A percentile compares a stretch with the other conserved stretches of the same genome.
Evolutionary conservation across 140 eudicot genomes (phyloP).

Genomic region (Flaveria floridana): DNA sequence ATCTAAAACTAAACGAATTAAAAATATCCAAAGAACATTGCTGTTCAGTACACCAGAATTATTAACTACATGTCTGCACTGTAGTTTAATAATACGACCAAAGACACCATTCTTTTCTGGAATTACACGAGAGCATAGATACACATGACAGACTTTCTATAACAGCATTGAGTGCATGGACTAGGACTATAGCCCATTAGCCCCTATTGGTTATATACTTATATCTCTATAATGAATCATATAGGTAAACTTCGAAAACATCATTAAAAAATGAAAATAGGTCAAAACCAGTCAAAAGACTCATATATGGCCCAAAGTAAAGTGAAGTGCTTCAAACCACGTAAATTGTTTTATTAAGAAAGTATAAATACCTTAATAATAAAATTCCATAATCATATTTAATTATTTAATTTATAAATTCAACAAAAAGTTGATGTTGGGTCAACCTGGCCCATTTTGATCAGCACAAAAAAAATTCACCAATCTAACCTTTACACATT

Average conservation of each 20-base stretch:
- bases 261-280: not conserved
- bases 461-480: not conserved
- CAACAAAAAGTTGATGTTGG: not conserved
- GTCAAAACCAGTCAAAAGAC: not conserved
- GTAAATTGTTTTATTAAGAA: not conserved
- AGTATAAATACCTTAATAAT: not conserved
- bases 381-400: not conserved
- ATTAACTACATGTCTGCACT: not conserved
- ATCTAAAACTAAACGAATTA: not conserved
- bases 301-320: not conserved
- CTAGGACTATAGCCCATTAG: not conserved
- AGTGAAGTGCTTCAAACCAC: not conserved
- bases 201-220: not conserved
- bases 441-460: not conserved
- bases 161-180: constrained; percentile 9
- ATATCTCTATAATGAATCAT: not conserved
- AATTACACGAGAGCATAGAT: not conserved
- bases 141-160: not conserved
- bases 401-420: not conserved
- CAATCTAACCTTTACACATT: not conserved
- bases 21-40: not conserved
- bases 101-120: constrained; percentile 2
- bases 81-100: not conserved
- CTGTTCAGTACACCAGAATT: constrained; percentile 12
- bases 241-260: not conserved